Percentiles rank a stretch among this genome's conserved stretches.
phyloP scores from a whole-genome alignment of 1,284 basidiomycete genomes.

The Rhodotorula sp. region DNA sequence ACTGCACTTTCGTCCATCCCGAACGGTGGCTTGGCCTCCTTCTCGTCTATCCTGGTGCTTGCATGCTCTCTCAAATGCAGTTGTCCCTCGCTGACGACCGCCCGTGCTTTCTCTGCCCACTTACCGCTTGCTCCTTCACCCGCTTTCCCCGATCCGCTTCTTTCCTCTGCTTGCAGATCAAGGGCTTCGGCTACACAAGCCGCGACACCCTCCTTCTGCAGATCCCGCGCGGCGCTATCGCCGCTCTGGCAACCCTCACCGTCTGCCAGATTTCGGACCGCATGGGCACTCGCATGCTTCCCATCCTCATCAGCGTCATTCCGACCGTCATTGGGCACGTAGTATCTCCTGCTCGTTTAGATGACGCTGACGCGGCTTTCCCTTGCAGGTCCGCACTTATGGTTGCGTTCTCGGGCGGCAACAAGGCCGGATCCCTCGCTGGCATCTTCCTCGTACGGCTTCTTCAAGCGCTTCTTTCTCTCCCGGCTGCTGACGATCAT shows the following conservation, averaged over 20 bases:
- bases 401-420: constrained; percentile 38
- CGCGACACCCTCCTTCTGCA: constrained; percentile 65
- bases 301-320: constrained; percentile 63
- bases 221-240: constrained; percentile 63
- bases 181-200: constrained; percentile 67
- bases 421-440: not conserved
- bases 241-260: constrained; percentile 51
- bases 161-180: constrained; percentile 50
- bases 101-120: too few species aligned
- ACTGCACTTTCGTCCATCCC: constrained; percentile 64
- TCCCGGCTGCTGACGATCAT: not conserved
- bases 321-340: constrained; percentile 62
- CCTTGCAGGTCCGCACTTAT: constrained; percentile 50
- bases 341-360: too few species aligned
- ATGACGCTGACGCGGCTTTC: too few species aligned
- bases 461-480: not conserved
- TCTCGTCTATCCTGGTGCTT: constrained; percentile 36
- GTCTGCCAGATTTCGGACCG: constrained; percentile 68
- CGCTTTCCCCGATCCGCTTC: constrained; percentile 48
- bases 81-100: too few species aligned
- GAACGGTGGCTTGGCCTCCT: constrained; percentile 52
- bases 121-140: not conserved
- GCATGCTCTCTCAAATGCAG: too few species aligned
- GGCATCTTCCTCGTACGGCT: not conserved
- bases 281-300: constrained; percentile 59